A percentile compares a stretch with the other conserved stretches of the same genome.
These are phyloP conservation scores for Chlamydomonas schloesseri DNA, from an alignment of 139 green algal species.

Conservation along the genomic window DNA sequence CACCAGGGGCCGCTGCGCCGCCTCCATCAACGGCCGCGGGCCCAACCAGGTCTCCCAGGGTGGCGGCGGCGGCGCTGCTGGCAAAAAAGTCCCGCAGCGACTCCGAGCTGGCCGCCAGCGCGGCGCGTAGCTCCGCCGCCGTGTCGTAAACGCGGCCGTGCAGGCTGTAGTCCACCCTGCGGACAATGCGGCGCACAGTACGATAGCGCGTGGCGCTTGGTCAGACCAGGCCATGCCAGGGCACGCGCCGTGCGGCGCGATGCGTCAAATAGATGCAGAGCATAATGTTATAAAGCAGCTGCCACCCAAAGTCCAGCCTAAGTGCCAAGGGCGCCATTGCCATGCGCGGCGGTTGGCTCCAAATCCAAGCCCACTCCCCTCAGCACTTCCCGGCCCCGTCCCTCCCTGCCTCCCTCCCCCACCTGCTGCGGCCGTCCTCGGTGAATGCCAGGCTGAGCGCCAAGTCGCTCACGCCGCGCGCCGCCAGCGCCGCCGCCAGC, in stretches of 20 bases:
- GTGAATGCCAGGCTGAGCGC: constrained; percentile 2
- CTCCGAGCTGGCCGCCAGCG: not conserved
- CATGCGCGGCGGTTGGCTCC: too few species aligned
- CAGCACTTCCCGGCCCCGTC: not conserved
- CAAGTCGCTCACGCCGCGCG: not conserved
- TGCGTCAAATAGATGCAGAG: too few species aligned
- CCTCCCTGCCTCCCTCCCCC: not conserved
- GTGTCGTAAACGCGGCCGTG: not conserved
- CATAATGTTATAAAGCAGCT: too few species aligned
- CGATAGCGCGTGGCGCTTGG: not conserved
- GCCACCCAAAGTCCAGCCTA: too few species aligned
- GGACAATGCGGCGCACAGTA: not conserved
- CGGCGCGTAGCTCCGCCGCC: not conserved
- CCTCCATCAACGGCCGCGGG: not conserved
- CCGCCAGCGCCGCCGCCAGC: not conserved
- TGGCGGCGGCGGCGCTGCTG: not conserved
- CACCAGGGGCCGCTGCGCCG: not conserved
- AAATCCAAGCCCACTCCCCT: too few species aligned
- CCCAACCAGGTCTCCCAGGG: not conserved
- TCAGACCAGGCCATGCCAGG: not conserved
- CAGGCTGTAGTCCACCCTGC: not conserved
- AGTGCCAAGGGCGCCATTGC: too few species aligned
- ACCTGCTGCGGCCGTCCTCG: not conserved
- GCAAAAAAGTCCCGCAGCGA: not conserved
- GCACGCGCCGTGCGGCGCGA: not conserved